These are phyloP conservation scores for Sporothrix luriei DNA, from an alignment of 2,329 filamentous ascomycete genomes.

Conservation along the genomic window DNA sequence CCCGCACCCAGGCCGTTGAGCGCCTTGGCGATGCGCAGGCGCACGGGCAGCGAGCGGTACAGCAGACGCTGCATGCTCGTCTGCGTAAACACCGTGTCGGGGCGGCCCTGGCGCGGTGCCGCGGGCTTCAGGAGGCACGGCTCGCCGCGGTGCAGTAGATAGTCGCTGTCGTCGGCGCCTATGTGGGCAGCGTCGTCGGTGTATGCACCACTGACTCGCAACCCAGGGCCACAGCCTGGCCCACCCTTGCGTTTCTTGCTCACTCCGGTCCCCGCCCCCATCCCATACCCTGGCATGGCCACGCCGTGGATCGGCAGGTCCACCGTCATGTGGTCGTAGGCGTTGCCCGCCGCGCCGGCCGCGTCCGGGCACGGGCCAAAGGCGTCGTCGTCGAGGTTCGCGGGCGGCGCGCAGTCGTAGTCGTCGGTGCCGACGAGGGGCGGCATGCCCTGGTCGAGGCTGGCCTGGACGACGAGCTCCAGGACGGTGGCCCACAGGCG, in stretches of 20 bases:
- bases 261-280: background rate
- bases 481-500: constrained; percentile 60
- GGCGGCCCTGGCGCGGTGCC: constrained; percentile 12
- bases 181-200: background rate
- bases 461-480: constrained; percentile 57
- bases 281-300: constrained; percentile 13
- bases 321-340: background rate
- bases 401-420: constrained; percentile 55
- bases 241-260: constrained; percentile 20
- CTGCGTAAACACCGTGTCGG: constrained; percentile 34
- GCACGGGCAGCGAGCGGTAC: constrained; percentile 34
- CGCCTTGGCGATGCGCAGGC: constrained; percentile 33
- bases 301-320: constrained; percentile 23
- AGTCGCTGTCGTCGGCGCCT: background rate
- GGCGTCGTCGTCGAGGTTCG: constrained; percentile 57
- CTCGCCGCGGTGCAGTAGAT: constrained; percentile 6
- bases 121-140: background rate
- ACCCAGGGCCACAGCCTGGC: no score
- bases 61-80: constrained; percentile 38
- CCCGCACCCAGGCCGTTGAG: constrained; percentile 35
- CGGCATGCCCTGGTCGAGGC: constrained; percentile 55
- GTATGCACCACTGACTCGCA: no score
- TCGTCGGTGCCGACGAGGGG: constrained; percentile 52
- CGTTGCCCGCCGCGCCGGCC: background rate
- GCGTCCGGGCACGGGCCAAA: constrained; percentile 43